Percentiles rank a stretch among this genome's conserved stretches.
Conservation (phyloP, 2,329 filamentous ascomycete genomes). For the Juglanconis juglandina region DNA sequence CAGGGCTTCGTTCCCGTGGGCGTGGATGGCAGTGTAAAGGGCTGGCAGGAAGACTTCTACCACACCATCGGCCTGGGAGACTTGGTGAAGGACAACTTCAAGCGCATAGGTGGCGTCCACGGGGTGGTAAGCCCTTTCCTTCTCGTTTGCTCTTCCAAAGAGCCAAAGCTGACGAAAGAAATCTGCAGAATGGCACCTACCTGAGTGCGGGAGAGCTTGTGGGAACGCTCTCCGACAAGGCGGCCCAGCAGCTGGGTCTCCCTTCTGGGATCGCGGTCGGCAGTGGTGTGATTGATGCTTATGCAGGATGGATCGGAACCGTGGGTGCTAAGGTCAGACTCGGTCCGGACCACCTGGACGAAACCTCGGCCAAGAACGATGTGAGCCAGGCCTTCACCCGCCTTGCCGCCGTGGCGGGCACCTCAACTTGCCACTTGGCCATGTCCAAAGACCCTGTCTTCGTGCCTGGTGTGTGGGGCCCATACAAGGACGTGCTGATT, state of each 20-base stretch:
- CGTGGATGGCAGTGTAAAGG: conserved; percentile 93
- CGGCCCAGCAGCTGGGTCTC: conserved; percentile 78
- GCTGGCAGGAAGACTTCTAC: conserved; percentile 96
- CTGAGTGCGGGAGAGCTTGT: conserved; percentile 89
- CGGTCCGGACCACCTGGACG: conserved; percentile 62
- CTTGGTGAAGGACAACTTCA: conserved; percentile 80
- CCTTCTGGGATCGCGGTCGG: conserved; percentile 86
- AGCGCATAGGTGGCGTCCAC: conserved; percentile 89
- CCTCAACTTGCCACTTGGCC: conserved; percentile 93
- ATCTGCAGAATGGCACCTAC: conserved; percentile 77
- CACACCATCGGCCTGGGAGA: conserved; percentile 82
- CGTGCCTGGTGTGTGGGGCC: conserved; percentile 93
- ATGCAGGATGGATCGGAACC: conserved; percentile 97
- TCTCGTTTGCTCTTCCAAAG: conserved; percentile 15
- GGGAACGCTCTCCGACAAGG: conserved; percentile 78
- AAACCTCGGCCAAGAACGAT: conserved; percentile 71
- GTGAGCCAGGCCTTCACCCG: conserved; percentile 90
- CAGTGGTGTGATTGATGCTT: conserved; percentile 95
- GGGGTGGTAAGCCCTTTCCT: conserved; percentile 75
- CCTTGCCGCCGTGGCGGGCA: conserved; percentile 90
- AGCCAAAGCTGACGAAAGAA: conserved; percentile 19
- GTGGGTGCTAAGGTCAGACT: conserved; percentile 94
- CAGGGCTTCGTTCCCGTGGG: conserved; percentile 96
- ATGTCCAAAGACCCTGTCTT: conserved; percentile 94
- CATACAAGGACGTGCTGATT: conserved; percentile 89